Evolutionary conservation across 768 basidiomycete species (phyloP).

Genomic region (Kwoniella newhampshirensis): DNA sequence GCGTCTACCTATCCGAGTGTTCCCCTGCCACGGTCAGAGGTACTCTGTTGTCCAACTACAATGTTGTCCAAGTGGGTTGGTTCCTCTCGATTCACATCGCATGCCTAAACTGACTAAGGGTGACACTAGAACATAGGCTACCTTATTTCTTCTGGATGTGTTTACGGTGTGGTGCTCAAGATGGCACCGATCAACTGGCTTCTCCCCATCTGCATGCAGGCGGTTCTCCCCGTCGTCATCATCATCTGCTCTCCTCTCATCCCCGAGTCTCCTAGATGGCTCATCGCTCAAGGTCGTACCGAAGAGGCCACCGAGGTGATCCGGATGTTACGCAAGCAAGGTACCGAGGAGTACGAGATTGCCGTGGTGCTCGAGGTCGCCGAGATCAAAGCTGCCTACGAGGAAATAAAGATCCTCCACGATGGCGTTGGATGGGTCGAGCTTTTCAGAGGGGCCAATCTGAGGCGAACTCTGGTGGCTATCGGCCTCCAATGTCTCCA

Average conservation of each 20-base stretch:
- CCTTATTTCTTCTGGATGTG: slow-evolving; percentile 4
- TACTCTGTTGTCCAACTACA: slow-evolving; percentile 13
- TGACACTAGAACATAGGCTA: slow-evolving; percentile 10
- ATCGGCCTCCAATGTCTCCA: slow-evolving; percentile 20
- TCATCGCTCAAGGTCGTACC: slow-evolving; percentile 1
- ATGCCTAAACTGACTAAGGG: too few species aligned
- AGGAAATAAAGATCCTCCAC: too few species aligned
- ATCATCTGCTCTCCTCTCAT: slow-evolving; percentile 7
- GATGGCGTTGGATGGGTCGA: slow-evolving; percentile 4
- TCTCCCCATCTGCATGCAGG: slow-evolving; percentile 20
- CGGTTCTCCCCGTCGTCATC: slow-evolving; percentile 17
- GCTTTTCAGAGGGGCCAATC: slow-evolving; percentile 17
- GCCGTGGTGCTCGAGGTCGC: too few species aligned
- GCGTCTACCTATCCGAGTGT: slow-evolving; percentile 21
- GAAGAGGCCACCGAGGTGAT: slow-evolving; percentile 1
- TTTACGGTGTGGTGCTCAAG: slow-evolving; percentile 6
- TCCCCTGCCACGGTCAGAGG: slow-evolving; percentile 20
- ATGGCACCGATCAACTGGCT: slow-evolving; percentile 11
- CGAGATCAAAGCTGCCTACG: too few species aligned
- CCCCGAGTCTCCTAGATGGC: slow-evolving; percentile 15
- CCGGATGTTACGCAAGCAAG: too few species aligned
- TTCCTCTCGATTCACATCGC: too few species aligned
- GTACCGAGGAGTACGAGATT: too few species aligned
- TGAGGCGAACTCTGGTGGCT: slow-evolving; percentile 22
- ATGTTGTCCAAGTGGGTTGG: too few species aligned